A percentile compares a stretch with the other conserved stretches of the same genome.
phyloP scores from a whole-genome alignment of 345 rosid genomes.

The Populus euphratica region DNA sequence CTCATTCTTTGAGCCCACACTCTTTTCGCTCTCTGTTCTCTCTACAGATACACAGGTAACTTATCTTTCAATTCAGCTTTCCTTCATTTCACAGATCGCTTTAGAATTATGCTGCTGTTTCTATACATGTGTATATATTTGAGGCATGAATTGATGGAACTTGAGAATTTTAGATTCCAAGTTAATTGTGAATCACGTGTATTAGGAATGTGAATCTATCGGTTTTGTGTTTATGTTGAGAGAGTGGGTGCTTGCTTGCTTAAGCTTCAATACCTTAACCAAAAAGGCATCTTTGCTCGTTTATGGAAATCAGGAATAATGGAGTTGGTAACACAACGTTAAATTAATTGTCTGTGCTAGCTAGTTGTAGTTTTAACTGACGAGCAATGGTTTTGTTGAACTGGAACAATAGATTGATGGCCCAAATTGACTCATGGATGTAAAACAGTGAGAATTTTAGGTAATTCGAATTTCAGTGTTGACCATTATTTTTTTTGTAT shows the following conservation, averaged over 20 bases:
- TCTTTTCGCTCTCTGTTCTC: neutral
- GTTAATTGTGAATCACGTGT: neutral
- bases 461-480: neutral
- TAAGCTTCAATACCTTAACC: neutral
- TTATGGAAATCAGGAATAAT: neutral
- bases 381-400: neutral
- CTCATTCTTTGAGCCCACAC: neutral
- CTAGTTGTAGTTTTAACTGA: neutral
- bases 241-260: neutral
- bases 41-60: conserved; percentile 7
- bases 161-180: neutral
- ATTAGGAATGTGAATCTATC: neutral
- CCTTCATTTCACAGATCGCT: neutral
- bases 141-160: neutral
- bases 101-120: neutral
- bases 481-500: neutral
- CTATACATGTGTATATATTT: no score
- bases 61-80: neutral
- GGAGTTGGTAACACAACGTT: neutral
- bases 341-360: neutral
- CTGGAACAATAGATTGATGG: neutral
- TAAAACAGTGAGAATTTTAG: neutral
- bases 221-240: neutral
- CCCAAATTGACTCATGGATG: neutral
- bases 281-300: neutral